Evolutionary conservation across 495 filamentous ascomycete species (phyloP).

Genomic region (Penicillium lividum): DNA sequence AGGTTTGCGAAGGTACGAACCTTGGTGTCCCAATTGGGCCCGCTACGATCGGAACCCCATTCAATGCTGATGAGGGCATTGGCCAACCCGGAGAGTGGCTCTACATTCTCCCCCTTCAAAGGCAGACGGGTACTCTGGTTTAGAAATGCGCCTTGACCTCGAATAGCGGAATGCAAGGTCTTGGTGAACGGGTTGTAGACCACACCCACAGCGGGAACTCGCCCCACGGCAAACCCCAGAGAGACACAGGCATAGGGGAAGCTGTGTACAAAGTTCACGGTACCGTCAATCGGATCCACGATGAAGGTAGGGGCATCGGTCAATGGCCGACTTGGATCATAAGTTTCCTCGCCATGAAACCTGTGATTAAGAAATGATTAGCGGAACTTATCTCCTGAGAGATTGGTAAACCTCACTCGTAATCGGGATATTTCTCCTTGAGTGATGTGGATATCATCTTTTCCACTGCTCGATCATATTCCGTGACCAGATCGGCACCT

Average conservation of each 20-base stretch:
- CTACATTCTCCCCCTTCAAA: conserved; percentile 45
- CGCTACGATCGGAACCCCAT: conserved; percentile 74
- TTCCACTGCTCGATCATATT: conserved; percentile 84
- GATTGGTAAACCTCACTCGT: conserved; percentile 39
- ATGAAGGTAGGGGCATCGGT: conserved; percentile 78
- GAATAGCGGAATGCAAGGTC: conserved; percentile 68
- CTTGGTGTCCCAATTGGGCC: conserved; percentile 77
- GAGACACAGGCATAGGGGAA: conserved; percentile 82
- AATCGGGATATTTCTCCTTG: conserved; percentile 62
- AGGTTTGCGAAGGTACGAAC: conserved; percentile 67
- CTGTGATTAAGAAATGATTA: conserved; percentile 9
- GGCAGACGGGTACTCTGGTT: conserved; percentile 55
- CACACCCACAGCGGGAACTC: conserved; percentile 69
- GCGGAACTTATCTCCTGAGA: background rate
- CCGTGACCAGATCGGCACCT: conserved; percentile 85
- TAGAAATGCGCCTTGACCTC: conserved; percentile 67
- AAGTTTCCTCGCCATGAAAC: conserved; percentile 87
- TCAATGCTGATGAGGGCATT: conserved; percentile 70
- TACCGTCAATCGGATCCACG: conserved; percentile 89
- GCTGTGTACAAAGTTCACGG: conserved; percentile 83
- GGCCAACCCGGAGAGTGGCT: conserved; percentile 58
- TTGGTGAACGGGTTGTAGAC: conserved; percentile 81
- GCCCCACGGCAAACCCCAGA: conserved; percentile 69
- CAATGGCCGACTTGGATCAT: conserved; percentile 63
- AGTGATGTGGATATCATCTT: conserved; percentile 68